Base-by-base conservation (phyloP, 2,329 filamentous ascomycete genomes). In the Penicillium concentricum region DNA sequence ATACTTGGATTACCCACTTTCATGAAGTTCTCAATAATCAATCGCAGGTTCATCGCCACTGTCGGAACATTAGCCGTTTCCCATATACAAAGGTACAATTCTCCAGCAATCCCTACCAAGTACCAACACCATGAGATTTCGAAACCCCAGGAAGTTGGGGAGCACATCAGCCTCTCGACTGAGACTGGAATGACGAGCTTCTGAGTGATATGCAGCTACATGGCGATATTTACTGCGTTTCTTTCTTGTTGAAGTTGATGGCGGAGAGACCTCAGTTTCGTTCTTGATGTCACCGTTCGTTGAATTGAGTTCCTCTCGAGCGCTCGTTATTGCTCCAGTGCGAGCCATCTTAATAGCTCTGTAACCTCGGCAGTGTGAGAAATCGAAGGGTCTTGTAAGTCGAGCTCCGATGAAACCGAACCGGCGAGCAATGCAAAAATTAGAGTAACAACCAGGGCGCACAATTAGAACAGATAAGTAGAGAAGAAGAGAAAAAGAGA, bases 21-120 rank as follows among this genome's bases (percentile, higher is more conserved):
- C 80, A 93, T 90, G 65, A 93, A 91, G 72, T 99, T 99, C 76
- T 97, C 94, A 70, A 99, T 92, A 79, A 97, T 91, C 68, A 99
- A 82, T 62, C 94, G 87, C 50, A 99, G 77, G 72, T 99, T 99
- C 68, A 92, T 94, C 48, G 93, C 91, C 69, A 97, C 91, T 92
- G 65, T 30, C 59, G 42, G 2, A 42, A 51, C 24, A 46, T 56
- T 34, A 54, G 32, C 38, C 24, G 8, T 28, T 38, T 20, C 13
- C 13, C 51, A 20, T 30, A 30, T 38, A 34, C 15, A 8, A 16
- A 35, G 12, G 30, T 35, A 35, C 20, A 16, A 28, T 20, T 24
- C 16, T 10, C 18, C 10, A 26, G 22, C 22, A 35, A 51, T 51
- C 26, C 82, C 61, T 82, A 94, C 91, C 86, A 59, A 96, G 78